Conservation (phyloP, 768 basidiomycete genomes). For the Lactifluus hygrophoroides region DNA sequence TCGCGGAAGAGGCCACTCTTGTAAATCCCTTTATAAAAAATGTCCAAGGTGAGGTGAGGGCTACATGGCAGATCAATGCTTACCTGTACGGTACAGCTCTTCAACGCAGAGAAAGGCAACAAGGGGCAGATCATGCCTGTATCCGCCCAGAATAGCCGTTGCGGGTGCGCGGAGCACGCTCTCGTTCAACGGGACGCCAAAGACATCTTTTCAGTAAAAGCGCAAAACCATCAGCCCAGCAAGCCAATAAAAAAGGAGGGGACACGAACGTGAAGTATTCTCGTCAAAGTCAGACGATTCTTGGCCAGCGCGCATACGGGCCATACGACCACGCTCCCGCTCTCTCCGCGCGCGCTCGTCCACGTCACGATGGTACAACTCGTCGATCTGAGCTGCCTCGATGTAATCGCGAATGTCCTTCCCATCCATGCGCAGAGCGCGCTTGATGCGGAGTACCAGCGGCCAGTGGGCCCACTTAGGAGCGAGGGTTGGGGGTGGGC, state of each 20-base stretch:
- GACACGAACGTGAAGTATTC: neutral
- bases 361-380: conserved; percentile 8
- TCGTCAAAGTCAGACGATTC: neutral
- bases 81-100: conserved; percentile 39
- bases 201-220: conserved; percentile 26
- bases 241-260: neutral
- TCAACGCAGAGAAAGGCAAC: conserved; percentile 37
- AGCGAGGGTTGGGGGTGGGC: neutral
- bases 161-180: conserved; percentile 28
- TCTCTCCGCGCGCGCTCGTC: conserved; percentile 16
- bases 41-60: neutral
- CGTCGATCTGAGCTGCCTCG: conserved; percentile 9
- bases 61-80: neutral
- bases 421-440: conserved; percentile 7
- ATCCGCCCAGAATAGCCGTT: conserved; percentile 30
- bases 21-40: conserved; percentile 31
- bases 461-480: conserved; percentile 17
- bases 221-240: neutral
- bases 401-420: conserved; percentile 16
- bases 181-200: conserved; percentile 31
- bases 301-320: conserved; percentile 5
- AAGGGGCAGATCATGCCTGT: conserved; percentile 32
- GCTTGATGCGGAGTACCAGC: conserved; percentile 15
- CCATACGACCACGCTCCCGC: conserved; percentile 7
- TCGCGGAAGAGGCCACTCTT: conserved; percentile 36